phyloP scores from a whole-genome alignment of 805 yeast species.

The Citeromyces nyonsensis region DNA sequence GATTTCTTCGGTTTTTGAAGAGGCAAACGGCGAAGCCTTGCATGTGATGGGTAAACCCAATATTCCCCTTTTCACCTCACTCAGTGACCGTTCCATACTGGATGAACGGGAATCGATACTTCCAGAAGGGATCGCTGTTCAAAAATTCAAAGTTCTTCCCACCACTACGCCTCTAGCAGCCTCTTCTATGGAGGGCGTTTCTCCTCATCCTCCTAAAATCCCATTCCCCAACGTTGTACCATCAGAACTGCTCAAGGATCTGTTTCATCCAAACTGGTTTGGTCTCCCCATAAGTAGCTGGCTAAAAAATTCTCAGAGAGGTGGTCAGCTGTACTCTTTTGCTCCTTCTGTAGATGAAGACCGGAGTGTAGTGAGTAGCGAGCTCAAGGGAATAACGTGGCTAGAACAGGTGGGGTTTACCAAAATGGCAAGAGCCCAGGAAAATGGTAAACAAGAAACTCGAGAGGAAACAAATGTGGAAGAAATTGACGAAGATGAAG shows the following conservation, averaged over 20 bases:
- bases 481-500: constrained; percentile 1
- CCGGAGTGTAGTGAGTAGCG: constrained; percentile 33
- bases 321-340: constrained; percentile 32
- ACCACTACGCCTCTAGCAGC: constrained; percentile 17
- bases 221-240: constrained; percentile 15
- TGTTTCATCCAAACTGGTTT: constrained; percentile 49
- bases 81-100: constrained; percentile 49
- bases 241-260: constrained; percentile 34
- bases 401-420: constrained; percentile 34
- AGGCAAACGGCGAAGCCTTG: constrained; percentile 50
- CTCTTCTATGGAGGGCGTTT: constrained; percentile 26
- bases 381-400: constrained; percentile 35
- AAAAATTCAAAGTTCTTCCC: constrained; percentile 56
- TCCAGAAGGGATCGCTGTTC: constrained; percentile 46
- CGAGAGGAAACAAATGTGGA: constrained; percentile 5
- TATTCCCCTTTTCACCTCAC: constrained; percentile 68
- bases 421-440: constrained; percentile 11
- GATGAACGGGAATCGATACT: constrained; percentile 61
- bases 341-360: constrained; percentile 55
- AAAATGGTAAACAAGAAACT: constrained; percentile 4
- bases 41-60: constrained; percentile 44
- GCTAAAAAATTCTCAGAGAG: constrained; percentile 33
- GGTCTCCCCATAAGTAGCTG: constrained; percentile 51
- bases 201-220: constrained; percentile 15
- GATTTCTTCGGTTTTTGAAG: constrained; percentile 34